These are phyloP conservation scores for Cladosporium velox DNA, from an alignment of 2,329 filamentous ascomycete species.

Conservation along the genomic window DNA sequence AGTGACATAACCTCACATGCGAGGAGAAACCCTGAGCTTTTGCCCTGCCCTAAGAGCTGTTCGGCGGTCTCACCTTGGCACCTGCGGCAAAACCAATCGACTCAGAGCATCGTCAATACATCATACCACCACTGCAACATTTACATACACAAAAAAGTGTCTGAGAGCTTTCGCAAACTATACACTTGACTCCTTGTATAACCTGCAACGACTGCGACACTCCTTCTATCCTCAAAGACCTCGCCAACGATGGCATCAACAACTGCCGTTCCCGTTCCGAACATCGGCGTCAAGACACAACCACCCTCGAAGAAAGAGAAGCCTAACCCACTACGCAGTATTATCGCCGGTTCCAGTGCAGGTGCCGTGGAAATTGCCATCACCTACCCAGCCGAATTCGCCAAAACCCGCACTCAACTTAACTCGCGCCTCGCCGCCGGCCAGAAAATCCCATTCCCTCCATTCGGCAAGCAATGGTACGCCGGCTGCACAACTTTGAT, in stretches of 20 bases:
- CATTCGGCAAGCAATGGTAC: conserved; percentile 94
- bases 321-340: conserved; percentile 82
- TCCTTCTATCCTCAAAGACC: background rate
- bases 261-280: conserved; percentile 29
- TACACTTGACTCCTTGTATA: background rate
- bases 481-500: conserved; percentile 96
- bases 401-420: conserved; percentile 91
- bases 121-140: background rate
- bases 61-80: conserved; percentile 5
- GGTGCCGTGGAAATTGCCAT: conserved; percentile 95
- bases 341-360: conserved; percentile 89
- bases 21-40: conserved; percentile 13
- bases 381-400: conserved; percentile 94
- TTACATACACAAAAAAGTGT: background rate
- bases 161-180: background rate
- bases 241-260: conserved; percentile 23
- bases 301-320: conserved; percentile 39
- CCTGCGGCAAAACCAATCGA: conserved; percentile 7
- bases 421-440: conserved; percentile 79
- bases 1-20: conserved; percentile 17
- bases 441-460: conserved; percentile 90
- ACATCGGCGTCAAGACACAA: conserved; percentile 26
- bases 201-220: background rate
- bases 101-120: background rate
- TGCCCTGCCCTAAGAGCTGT: background rate